phyloP scores from a whole-genome alignment of 768 basidiomycete species.

The Macrolepiota albuminosa region DNA sequence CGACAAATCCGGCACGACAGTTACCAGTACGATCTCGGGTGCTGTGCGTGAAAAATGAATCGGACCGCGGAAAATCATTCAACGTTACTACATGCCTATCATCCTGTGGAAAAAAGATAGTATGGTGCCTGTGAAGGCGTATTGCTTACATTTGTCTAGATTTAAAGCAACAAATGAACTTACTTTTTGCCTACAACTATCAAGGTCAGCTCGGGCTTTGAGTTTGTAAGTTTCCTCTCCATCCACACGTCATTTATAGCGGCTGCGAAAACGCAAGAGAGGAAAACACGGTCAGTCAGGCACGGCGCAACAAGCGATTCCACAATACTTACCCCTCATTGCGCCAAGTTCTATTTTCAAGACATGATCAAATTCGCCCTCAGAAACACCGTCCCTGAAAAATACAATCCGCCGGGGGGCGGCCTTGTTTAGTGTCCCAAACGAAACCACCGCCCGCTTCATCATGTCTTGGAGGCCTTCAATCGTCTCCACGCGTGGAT shows the following conservation, averaged over 20 bases:
- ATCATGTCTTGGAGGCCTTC: conserved; percentile 37
- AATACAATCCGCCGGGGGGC: conserved; percentile 14
- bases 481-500: conserved; percentile 44
- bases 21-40: conserved; percentile 54
- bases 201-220: conserved; percentile 44
- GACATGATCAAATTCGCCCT: conserved; percentile 24
- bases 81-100: conserved; percentile 17
- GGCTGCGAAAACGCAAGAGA: conserved; percentile 19
- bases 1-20: conserved; percentile 48
- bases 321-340: conserved; percentile 9
- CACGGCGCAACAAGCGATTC: background rate
- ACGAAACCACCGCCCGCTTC: conserved; percentile 8
- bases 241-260: conserved; percentile 28
- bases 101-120: conserved; percentile 46
- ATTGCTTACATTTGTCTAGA: background rate
- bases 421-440: conserved; percentile 4
- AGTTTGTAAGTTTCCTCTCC: conserved; percentile 21
- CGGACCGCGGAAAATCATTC: background rate
- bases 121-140: conserved; percentile 26
- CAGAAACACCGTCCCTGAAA: conserved; percentile 25
- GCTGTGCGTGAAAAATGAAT: conserved; percentile 13
- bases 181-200: conserved; percentile 53
- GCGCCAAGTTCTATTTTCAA: conserved; percentile 13
- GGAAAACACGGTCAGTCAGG: background rate
- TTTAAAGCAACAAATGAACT: background rate